A percentile compares a stretch with the other conserved stretches of the same genome.
These are phyloP conservation scores for Canna indica DNA, from an alignment of 176 grass and related monocot genomes.

Conservation along the genomic window DNA sequence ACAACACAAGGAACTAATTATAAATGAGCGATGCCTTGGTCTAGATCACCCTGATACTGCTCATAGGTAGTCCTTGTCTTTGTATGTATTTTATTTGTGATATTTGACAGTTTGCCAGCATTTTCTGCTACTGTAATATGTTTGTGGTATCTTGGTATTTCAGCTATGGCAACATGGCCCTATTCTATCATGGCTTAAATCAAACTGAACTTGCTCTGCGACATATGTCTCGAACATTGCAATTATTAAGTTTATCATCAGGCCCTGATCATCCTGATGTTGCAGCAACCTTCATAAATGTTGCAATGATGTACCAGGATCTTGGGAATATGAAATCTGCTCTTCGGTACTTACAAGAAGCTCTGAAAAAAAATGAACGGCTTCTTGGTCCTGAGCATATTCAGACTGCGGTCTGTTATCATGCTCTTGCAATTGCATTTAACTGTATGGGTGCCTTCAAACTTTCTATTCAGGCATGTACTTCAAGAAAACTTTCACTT, in stretches of 20 bases:
- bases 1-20: conserved; percentile 93
- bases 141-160: conserved; percentile 13
- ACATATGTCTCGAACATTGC: conserved; percentile 80
- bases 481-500: background rate
- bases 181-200: conserved; percentile 94
- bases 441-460: conserved; percentile 87
- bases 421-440: conserved; percentile 92
- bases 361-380: conserved; percentile 73
- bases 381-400: conserved; percentile 86
- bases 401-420: conserved; percentile 94
- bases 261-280: conserved; percentile 89
- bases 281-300: conserved; percentile 85
- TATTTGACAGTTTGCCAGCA: background rate
- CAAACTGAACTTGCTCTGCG: conserved; percentile 78
- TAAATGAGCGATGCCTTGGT: conserved; percentile 94
- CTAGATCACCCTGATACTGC: conserved; percentile 98
- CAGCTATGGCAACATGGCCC: conserved; percentile 99
- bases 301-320: conserved; percentile 99
- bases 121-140: background rate
- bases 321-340: conserved; percentile 71
- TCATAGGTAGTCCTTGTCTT: conserved; percentile 47
- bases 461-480: conserved; percentile 82
- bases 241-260: conserved; percentile 72
- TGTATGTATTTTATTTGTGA: background rate
- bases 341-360: conserved; percentile 89